Evolutionary conservation across 768 basidiomycete species (phyloP).

Genomic region (Rhodosporidiobolus sp.): DNA sequence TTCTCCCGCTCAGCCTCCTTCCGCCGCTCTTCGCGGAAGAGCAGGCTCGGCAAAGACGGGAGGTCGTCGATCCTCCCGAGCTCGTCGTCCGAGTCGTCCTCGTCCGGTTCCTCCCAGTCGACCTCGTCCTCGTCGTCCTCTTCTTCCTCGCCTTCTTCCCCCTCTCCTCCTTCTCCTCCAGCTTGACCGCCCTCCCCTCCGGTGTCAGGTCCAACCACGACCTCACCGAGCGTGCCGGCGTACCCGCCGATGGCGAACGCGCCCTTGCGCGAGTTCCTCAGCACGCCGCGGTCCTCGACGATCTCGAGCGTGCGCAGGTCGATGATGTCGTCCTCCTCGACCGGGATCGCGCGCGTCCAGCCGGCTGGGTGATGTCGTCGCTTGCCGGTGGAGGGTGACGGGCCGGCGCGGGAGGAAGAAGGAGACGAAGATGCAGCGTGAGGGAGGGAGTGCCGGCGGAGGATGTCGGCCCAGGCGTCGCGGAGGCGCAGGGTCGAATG

Average conservation of each 20-base stretch:
- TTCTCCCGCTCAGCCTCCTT: slow-evolving; percentile 1
- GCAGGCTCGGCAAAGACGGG: slow-evolving; percentile 1
- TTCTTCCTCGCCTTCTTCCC: neutral
- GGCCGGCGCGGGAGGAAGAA: neutral
- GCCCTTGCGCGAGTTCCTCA: slow-evolving; percentile 8
- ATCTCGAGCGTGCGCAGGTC: slow-evolving; percentile 23
- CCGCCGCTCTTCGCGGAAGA: slow-evolving; percentile 18
- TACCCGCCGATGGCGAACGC: slow-evolving; percentile 27
- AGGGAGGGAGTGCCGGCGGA: slow-evolving; percentile 9
- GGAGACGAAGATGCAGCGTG: neutral
- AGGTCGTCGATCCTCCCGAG: slow-evolving; percentile 23
- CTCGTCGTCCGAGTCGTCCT: slow-evolving; percentile 23
- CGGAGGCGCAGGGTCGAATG: slow-evolving; percentile 13
- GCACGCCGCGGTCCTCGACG: slow-evolving; percentile 28
- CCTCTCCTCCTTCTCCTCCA: neutral
- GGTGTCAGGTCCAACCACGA: neutral
- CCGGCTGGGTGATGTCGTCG: slow-evolving; percentile 9
- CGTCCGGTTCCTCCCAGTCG: slow-evolving; percentile 6
- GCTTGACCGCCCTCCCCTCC: neutral
- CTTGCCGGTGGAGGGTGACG: neutral
- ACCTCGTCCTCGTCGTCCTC: slow-evolving; percentile 4
- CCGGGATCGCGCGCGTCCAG: slow-evolving; percentile 22
- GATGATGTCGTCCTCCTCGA: slow-evolving; percentile 40
- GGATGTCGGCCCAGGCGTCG: slow-evolving; percentile 29
- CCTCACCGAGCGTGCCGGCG: neutral